Evolutionary conservation across 1,139 yeast species (phyloP), one percentile per base, ranked within the genome.

Genomic region (Candida neerlandica): DNA sequence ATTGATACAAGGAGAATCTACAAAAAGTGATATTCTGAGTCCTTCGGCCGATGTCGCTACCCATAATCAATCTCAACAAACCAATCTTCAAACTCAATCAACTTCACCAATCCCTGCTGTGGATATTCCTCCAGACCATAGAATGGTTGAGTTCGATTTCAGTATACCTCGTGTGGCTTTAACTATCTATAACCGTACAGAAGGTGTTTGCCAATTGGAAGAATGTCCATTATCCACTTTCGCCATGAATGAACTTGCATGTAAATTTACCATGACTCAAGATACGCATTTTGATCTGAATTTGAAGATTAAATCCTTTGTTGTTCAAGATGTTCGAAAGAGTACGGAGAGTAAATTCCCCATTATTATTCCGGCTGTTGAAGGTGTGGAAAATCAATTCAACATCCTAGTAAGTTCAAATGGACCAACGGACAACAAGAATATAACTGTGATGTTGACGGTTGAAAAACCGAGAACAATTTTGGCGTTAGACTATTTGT

Each of bases 401-500:
- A 73, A 81, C 69, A 82, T 89, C 2, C 75, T 78, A 26, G 71
- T 67, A 0, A 66, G 75, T 0, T 70, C 84, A 0, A 76, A 72
- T 26, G 77, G 80, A 2, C 66, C 70, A 0, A 62, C 69, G 0
- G 71, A 69, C 0, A 70, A 69, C 15, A 75, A 76, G 50, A 69
- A 77, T 37, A 72, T 81, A 4, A 80, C 85, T 39, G 60, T 71
- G 0, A 76, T 86, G 60, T 65, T 89, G 10, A 82, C 90, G 0
- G 79, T 92, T 11, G 96, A 91, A 56, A 87, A 86, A 55, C 97
- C 98, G 0, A 82, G 79, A 52, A 78, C 88, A 16, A 85, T 94
- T 45, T 67, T 94, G 45, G 97, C 97, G 0, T 71, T 94, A 55
- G 99, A 92, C 60, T 92, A 89, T 63, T 62, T 94, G 41, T 81